phyloP scores from a whole-genome alignment of 352 stramenopile genomes.

The Phytophthora uliginosa region DNA sequence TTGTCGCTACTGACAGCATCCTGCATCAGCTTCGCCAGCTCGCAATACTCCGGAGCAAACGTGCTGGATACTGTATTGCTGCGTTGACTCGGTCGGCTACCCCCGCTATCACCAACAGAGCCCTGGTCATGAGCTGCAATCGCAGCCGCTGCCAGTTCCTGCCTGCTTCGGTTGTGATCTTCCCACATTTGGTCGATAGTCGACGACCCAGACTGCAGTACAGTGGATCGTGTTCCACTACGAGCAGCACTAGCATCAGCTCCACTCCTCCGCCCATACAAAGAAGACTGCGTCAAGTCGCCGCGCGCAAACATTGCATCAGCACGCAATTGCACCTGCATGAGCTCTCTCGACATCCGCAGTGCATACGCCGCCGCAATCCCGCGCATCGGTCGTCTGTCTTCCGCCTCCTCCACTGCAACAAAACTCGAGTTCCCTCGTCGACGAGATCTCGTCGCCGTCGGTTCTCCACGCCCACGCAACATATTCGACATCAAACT shows the following conservation, averaged over 20 bases:
- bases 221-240: constrained; percentile 42
- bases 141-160: constrained; percentile 45
- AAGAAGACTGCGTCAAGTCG: constrained; percentile 53
- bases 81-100: constrained; percentile 18
- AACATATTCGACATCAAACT: constrained; percentile 84
- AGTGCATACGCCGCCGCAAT: constrained; percentile 74
- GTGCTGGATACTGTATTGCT: constrained; percentile 44
- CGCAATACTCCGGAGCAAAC: constrained; percentile 67
- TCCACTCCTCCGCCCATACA: constrained; percentile 43
- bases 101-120: constrained; percentile 13
- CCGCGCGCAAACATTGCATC: constrained; percentile 82
- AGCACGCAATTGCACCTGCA: constrained; percentile 73
- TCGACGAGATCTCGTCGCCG: constrained; percentile 22
- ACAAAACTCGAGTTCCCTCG: constrained; percentile 33
- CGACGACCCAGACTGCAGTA: constrained; percentile 12
- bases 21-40: constrained; percentile 74
- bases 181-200: constrained; percentile 71
- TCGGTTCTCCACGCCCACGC: constrained; percentile 24
- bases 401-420: constrained; percentile 36
- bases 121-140: constrained; percentile 26
- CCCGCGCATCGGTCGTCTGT: constrained; percentile 61
- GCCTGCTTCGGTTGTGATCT: constrained; percentile 62
- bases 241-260: constrained; percentile 7
- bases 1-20: constrained; percentile 77
- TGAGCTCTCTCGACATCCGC: constrained; percentile 83